Percentiles rank a stretch among this genome's conserved stretches.
Evolutionary conservation across 2,329 filamentous ascomycete genomes (phyloP).

Genomic region (Ophiocordyceps camponoti-rufipedis): DNA sequence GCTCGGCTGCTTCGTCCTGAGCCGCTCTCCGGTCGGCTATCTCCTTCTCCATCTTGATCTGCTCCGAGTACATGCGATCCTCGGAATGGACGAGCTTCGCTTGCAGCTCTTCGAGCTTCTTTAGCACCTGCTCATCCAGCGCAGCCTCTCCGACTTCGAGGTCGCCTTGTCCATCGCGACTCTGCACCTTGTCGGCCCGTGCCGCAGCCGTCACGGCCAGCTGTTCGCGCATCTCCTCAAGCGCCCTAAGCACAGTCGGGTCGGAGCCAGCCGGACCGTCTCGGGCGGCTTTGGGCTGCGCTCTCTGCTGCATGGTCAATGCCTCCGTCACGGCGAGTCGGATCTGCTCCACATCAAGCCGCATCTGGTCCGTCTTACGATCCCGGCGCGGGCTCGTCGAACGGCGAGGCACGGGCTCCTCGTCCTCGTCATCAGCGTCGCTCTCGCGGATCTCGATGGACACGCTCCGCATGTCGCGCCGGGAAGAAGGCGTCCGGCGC

Average conservation of each 20-base stretch:
- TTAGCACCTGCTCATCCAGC: slow-evolving; percentile 31
- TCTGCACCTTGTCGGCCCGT: slow-evolving; percentile 14
- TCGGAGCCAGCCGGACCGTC: slow-evolving; percentile 16
- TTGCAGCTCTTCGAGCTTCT: slow-evolving; percentile 40
- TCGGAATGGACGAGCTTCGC: slow-evolving; percentile 41
- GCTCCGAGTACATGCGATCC: slow-evolving; percentile 30
- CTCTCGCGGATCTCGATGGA: slow-evolving; percentile 61
- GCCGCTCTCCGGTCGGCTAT: slow-evolving; percentile 27
- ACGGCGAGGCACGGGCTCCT: slow-evolving; percentile 46
- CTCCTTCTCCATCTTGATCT: slow-evolving; percentile 30
- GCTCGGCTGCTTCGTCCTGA: slow-evolving; percentile 33
- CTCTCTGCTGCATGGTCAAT: slow-evolving; percentile 37
- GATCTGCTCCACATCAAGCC: slow-evolving; percentile 42
- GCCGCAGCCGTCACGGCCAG: slow-evolving; percentile 7
- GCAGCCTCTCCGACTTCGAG: slow-evolving; percentile 24
- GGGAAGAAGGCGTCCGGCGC: slow-evolving; percentile 33
- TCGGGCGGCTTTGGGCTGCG: slow-evolving; percentile 12
- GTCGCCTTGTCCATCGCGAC: slow-evolving; percentile 30
- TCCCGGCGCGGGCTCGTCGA: slow-evolving; percentile 65
- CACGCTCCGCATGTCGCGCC: slow-evolving; percentile 42
- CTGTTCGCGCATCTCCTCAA: slow-evolving; percentile 44
- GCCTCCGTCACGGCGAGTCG: slow-evolving; percentile 57
- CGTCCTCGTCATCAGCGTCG: slow-evolving; percentile 89
- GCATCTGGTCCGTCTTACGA: slow-evolving; percentile 68
- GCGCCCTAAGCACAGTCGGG: slow-evolving; percentile 42